These are phyloP conservation scores for Russula abietina DNA, from an alignment of 768 basidiomycete genomes.

Conservation along the genomic window DNA sequence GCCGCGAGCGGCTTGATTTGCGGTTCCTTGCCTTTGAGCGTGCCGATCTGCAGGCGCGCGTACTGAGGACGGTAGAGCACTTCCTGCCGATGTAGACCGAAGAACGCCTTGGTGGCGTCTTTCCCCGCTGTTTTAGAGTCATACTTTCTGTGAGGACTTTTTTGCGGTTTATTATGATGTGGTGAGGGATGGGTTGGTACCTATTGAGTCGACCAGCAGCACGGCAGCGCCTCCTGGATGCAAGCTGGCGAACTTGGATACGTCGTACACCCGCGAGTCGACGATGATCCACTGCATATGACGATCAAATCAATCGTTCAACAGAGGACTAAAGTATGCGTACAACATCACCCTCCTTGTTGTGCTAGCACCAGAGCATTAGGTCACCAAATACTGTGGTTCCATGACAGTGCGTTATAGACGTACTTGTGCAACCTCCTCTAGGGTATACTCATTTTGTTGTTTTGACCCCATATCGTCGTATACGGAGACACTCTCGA, in stretches of 20 bases:
- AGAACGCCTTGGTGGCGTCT: slow-evolving; percentile 77
- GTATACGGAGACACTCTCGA: too few species aligned
- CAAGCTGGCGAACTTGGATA: slow-evolving; percentile 73
- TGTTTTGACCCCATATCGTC: slow-evolving; percentile 22
- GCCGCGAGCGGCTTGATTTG: slow-evolving; percentile 47
- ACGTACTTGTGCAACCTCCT: slow-evolving; percentile 65
- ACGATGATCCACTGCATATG: slow-evolving; percentile 66
- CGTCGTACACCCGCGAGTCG: slow-evolving; percentile 75
- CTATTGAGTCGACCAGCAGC: slow-evolving; percentile 56
- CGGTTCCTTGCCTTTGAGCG: slow-evolving; percentile 51
- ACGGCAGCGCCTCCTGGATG: slow-evolving; percentile 87
- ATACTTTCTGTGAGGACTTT: not conserved
- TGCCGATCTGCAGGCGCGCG: slow-evolving; percentile 61
- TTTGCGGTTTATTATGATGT: not conserved
- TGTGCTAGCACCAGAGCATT: slow-evolving; percentile 57
- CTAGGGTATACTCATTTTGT: slow-evolving; percentile 38
- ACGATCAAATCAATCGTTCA: not conserved
- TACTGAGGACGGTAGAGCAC: slow-evolving; percentile 71
- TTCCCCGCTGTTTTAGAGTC: slow-evolving; percentile 45
- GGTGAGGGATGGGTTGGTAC: slow-evolving; percentile 31
- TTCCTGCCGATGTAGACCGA: slow-evolving; percentile 78
- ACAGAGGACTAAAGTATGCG: slow-evolving; percentile 28
- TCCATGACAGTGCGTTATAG: not conserved
- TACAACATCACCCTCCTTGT: slow-evolving; percentile 77
- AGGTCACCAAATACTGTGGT: not conserved